phyloP scores from a whole-genome alignment of 139 green algal genomes.

The Coelastrella sp. region DNA sequence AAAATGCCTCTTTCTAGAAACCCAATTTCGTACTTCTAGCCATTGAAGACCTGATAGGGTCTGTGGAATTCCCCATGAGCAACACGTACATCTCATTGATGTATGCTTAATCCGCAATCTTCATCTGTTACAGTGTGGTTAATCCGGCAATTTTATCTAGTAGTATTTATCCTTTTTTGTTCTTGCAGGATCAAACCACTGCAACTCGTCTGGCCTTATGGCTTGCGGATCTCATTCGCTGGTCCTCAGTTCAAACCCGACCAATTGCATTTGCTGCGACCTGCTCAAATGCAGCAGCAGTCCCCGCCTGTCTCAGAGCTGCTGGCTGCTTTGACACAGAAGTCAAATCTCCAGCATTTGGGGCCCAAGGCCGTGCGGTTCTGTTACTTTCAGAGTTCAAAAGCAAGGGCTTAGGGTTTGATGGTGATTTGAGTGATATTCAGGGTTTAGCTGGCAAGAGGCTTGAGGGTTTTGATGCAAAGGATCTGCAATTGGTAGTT shows the following conservation, averaged over 20 bases:
- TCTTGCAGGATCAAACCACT: constrained; percentile 34
- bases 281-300: constrained; percentile 25
- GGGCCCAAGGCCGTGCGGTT: constrained; percentile 54
- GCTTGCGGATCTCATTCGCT: constrained; percentile 35
- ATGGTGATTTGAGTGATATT: neutral
- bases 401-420: constrained; percentile 18
- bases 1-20: too few relatives aligned
- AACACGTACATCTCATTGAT: too few relatives aligned
- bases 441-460: constrained; percentile 30
- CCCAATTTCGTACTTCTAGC: too few relatives aligned
- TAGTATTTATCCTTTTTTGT: too few relatives aligned
- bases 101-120: too few relatives aligned
- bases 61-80: too few relatives aligned
- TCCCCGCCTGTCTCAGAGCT: constrained; percentile 60
- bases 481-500: constrained; percentile 77
- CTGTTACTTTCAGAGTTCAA: constrained; percentile 62
- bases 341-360: constrained; percentile 61
- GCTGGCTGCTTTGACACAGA: constrained; percentile 67
- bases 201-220: constrained; percentile 28
- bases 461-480: constrained; percentile 72
- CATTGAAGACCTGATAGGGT: too few relatives aligned
- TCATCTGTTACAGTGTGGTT: too few relatives aligned
- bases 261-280: constrained; percentile 30
- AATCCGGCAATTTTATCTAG: too few relatives aligned
- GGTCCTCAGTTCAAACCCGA: constrained; percentile 18